Evolutionary conservation across 495 filamentous ascomycete species (phyloP), one percentile per base, ranked within the genome.

Genomic region (Choiromyces venosus): DNA sequence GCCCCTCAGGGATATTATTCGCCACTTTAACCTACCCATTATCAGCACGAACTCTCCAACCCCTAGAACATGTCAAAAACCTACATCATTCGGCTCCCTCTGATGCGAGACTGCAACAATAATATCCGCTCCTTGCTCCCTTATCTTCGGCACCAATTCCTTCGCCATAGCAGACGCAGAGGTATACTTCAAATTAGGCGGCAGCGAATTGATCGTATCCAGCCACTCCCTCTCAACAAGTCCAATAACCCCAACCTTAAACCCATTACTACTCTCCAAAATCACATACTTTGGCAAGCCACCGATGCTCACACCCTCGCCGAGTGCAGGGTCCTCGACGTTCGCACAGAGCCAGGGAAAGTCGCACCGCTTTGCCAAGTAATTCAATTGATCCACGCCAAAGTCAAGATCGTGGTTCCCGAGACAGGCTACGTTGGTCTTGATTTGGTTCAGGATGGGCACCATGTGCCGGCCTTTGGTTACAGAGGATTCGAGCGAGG

Each of bases 381-480:
- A 85, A 33, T 86, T 87, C 80, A 92, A 91, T 79, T 96, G 93
- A 14, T 84, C 82, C 29, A 94, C 90, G n/a, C 93, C 93, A 79
- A 97, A 97, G 82, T 97, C 93, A 46, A 97, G 88, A 80, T 97
- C 93, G 82, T 97, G 93, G 80, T 97, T 97, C 87, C 93, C 93
- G 70, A 93, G 86, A 83, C 91, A 91, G 6, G 92, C 91, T 33
- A 90, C 90, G 80, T 90, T 86, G 10, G 91, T 93, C 12, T 88
- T 86, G 67, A 91, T 87, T n/a, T 84, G 84, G 81, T 97, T 96
- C 37, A 97, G 81, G n/a, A 94, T 84, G 7, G 93, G 90, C 12
- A 96, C 88, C 93, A 97, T 97, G 82, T 97, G 93, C 71, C 86
- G 82, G 82, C 92, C 93, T 83, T 96, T 96, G 1, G 93, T 97